Base-by-base conservation (phyloP, 257 asterid species). In the Rauvolfia tetraphylla region DNA sequence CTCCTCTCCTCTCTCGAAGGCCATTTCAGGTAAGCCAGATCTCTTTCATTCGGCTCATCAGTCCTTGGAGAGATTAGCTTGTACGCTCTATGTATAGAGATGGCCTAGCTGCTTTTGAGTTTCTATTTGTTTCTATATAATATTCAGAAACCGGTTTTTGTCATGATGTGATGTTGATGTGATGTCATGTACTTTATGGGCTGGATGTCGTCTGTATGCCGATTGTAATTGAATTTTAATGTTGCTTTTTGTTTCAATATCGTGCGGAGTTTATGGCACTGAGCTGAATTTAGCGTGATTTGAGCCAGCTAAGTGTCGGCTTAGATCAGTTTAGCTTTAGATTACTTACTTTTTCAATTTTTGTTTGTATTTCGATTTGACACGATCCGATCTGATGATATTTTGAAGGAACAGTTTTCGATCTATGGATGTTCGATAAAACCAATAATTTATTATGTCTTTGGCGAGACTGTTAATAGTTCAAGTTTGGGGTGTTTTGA, bases 351-450 rank as follows among this genome's bases (percentile, higher is more conserved):
- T 56, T 44, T 38, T 75, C 42, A 54, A 53, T 9, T 29, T 42
- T 41, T 14, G n/a, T 56, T 27, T 27, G 54, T 25, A 25, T 51
- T 63, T 62, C 36, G n/a, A 46, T 68, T 33, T 61, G 5, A 68
- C 59, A 31, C n/a, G 68, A n/a, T 31, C 75, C 56, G 87, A 84
- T 76, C 81, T 76, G 75, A 36, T 44, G 67, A 75, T 76, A 18
- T 27, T 70, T 5, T 20, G 20, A 56, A 42, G 68, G 36, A 76
- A 73, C 48, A 68, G n/a, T 38, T 15, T 36, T 46, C 46, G 34
- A 72, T 71, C 77, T 62, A 11, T 36, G 65, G 22, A 25, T 36
- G 56, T 39, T 77, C 57, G 56, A 80, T 6, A 75, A 79, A 7
- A 15, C 39, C 7, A 56, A 36, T 34, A 25, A 11, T 56, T 83